These are phyloP conservation scores for Pichia sp. DNA, from an alignment of 1,139 yeast species.

Conservation along the genomic window DNA sequence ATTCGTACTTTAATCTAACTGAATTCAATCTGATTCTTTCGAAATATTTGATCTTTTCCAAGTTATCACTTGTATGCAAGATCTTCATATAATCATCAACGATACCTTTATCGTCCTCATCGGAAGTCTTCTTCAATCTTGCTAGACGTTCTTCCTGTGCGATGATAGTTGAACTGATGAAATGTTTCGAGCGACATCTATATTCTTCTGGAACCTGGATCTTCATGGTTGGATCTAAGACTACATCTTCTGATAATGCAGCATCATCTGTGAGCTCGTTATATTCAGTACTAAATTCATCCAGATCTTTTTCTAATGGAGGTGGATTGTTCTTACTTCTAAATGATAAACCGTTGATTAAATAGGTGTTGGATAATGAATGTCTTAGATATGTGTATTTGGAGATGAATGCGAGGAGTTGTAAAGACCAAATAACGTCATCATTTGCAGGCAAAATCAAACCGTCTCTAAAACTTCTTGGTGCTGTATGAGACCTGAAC, in stretches of 20 bases:
- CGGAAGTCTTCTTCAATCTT: conserved; percentile 5
- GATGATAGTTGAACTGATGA: background rate
- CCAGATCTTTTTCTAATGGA: conserved; percentile 29
- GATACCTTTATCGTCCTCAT: conserved; percentile 12
- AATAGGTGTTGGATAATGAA: conserved; percentile 68
- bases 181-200: background rate
- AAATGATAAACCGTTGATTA: conserved; percentile 54
- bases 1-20: conserved; percentile 28
- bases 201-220: background rate
- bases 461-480: conserved; percentile 71
- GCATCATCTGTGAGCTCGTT: conserved; percentile 25
- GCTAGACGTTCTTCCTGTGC: conserved; percentile 13
- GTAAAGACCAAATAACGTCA: conserved; percentile 92
- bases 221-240: background rate
- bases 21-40: conserved; percentile 30
- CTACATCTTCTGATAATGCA: background rate
- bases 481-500: conserved; percentile 35
- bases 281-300: conserved; percentile 26
- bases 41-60: conserved; percentile 28
- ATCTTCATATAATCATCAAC: conserved; percentile 24
- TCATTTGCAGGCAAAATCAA: conserved; percentile 85
- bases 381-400: conserved; percentile 83
- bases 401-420: conserved; percentile 87
- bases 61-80: conserved; percentile 20
- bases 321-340: conserved; percentile 31